Conservation (phyloP, 2,329 filamentous ascomycete species). For the Chrysoporthe deuterocubensis region DNA sequence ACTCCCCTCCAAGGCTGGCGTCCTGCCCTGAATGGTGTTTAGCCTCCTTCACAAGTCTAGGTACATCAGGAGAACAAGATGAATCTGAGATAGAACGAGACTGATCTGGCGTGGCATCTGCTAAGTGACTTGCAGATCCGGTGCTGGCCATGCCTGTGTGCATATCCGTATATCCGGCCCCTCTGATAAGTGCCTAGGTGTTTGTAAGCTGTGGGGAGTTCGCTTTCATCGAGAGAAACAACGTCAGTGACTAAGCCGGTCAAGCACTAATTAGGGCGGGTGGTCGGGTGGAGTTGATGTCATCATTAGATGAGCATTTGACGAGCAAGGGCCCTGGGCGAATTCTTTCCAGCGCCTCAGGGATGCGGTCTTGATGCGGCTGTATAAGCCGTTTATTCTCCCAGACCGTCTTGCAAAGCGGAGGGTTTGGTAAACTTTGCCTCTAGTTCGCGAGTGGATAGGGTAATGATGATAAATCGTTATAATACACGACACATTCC, state of each 20-base stretch:
- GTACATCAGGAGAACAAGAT: conserved; percentile 15
- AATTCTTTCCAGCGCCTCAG: background rate
- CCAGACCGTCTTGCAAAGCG: background rate
- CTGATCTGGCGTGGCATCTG: background rate
- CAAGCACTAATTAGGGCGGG: background rate
- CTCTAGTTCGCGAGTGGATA: too few species aligned
- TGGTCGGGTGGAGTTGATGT: conserved; percentile 10
- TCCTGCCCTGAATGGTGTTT: background rate
- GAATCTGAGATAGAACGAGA: background rate
- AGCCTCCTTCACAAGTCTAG: background rate
- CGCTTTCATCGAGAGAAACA: background rate
- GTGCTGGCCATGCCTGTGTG: background rate
- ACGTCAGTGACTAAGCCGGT: background rate
- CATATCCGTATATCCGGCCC: background rate
- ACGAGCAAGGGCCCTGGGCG: background rate
- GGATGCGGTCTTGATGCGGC: background rate
- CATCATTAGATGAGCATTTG: conserved; percentile 29
- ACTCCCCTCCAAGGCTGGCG: background rate
- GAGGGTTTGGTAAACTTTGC: background rate
- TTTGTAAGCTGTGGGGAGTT: background rate
- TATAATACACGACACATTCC: too few species aligned
- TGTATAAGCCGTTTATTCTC: background rate
- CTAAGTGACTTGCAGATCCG: background rate
- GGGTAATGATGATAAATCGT: too few species aligned
- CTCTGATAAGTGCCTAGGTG: background rate